Evolutionary conservation across 1,284 basidiomycete species (phyloP).

Genomic region (Cystobasidium sp.): DNA sequence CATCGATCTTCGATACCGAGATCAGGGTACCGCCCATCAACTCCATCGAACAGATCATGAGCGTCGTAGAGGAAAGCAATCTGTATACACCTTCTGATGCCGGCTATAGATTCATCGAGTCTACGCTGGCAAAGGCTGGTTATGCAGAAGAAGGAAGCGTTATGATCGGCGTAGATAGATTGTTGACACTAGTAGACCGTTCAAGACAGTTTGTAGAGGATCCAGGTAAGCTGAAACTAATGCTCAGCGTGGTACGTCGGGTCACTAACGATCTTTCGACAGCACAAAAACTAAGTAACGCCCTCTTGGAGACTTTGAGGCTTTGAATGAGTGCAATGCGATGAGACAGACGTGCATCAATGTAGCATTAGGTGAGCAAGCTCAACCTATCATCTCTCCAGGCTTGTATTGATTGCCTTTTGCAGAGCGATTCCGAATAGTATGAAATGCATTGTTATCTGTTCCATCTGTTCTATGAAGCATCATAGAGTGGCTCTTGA

Average conservation of each 20-base stretch:
- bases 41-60: constrained; percentile 71
- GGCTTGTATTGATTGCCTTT: not conserved
- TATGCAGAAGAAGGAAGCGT: constrained; percentile 64
- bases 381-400: not conserved
- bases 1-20: constrained; percentile 86
- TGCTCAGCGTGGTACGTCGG: not conserved
- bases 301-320: constrained; percentile 18
- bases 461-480: too few species aligned
- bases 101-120: constrained; percentile 68
- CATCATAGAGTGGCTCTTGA: too few species aligned
- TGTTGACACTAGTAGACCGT: constrained; percentile 94
- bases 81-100: constrained; percentile 67
- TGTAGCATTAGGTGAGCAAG: constrained; percentile 23
- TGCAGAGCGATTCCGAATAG: not conserved
- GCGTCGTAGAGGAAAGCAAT: constrained; percentile 79
- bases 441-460: too few species aligned
- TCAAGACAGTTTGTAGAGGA: constrained; percentile 72
- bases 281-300: constrained; percentile 27
- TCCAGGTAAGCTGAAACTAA: constrained; percentile 16
- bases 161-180: constrained; percentile 86
- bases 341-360: constrained; percentile 4
- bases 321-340: not conserved
- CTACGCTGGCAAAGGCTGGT: constrained; percentile 75
- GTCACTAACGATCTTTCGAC: not conserved
- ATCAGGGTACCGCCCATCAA: constrained; percentile 83